Evolutionary conservation across 208 protist genomes (phyloP).

Genomic region (Acanthamoeba triangularis): DNA sequence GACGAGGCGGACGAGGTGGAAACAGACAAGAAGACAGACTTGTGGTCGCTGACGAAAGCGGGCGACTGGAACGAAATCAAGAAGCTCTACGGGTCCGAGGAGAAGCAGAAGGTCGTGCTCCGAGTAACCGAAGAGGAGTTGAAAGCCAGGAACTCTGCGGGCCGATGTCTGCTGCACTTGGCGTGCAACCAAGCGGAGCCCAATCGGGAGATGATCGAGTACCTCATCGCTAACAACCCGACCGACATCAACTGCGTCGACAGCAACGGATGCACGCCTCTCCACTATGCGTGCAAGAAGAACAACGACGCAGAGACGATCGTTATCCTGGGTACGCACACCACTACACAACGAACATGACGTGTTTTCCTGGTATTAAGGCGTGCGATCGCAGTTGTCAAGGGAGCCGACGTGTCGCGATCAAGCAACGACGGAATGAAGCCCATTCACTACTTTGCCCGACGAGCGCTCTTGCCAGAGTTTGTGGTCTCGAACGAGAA

Average conservation of each 20-base stretch:
- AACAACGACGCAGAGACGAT: slow-evolving; percentile 38
- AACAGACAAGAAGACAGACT: not conserved
- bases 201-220: slow-evolving; percentile 51
- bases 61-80: slow-evolving; percentile 45
- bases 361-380: not conserved
- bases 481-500: slow-evolving; percentile 6
- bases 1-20: not conserved
- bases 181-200: slow-evolving; percentile 40
- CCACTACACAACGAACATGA: not conserved
- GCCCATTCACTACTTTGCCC: slow-evolving; percentile 62
- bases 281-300: slow-evolving; percentile 63
- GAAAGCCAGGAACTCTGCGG: not conserved
- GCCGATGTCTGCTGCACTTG: slow-evolving; percentile 23
- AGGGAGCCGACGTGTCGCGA: slow-evolving; percentile 37
- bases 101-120: not conserved
- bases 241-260: slow-evolving; percentile 26
- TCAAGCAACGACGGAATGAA: slow-evolving; percentile 38
- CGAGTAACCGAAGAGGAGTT: not conserved
- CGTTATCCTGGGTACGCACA: not conserved
- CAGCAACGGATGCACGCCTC: slow-evolving; percentile 33
- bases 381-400: not conserved
- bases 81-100: not conserved
- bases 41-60: slow-evolving; percentile 5
- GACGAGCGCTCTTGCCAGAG: slow-evolving; percentile 12
- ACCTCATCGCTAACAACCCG: not conserved